Evolutionary conservation across 257 asterid genomes (phyloP), one percentile per base, ranked within the genome.

Genomic region (Thymus quinquecostatus): DNA sequence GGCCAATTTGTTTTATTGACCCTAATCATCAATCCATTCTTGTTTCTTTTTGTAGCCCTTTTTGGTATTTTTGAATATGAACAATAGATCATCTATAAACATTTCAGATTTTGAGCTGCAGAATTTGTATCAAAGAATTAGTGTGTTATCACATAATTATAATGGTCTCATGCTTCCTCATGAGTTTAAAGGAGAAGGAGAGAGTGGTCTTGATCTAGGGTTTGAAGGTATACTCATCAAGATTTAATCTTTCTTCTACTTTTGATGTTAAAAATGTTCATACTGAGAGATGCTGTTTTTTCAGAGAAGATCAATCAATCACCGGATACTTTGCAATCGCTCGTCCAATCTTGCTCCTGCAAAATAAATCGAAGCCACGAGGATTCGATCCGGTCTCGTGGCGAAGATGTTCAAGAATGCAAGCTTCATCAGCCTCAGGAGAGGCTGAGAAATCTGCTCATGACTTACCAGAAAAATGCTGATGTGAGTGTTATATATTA

Each of bases 311-410:
- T 50, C 1, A 43, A 43, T 69, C 77, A 66, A 49, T 58, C 70
- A 8, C 45, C 21, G 29, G 85, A 80, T 58, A 85, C 84, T 57
- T 59, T 85, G 2, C 83, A 80, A 13, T 82, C 82, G 5, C 78
- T 85, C 2, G 86, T 82, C 59, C 86, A 85, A 63, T 85, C 84
- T 57, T 80, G 76, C 57, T 3, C 28, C 2, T 69, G 77, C 41
- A 34, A 63, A 2, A 34, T 63, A 2, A 49, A 32, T 70, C 82
- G 57, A 53, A 68, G 60, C 50, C 28, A 44, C 1, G 53, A 48
- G 34, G 45, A 51, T 8, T 10, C 70, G 38, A n/a, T 28, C 29
- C n/a, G 11, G 33, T 48, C 63, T 28, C 44, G 50, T 6, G 32
- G 34, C 2, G 54, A 13, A 10, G n/a, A 5, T 14, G 10, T 57